Evolutionary conservation across 352 stramenopile genomes (phyloP), one percentile per base, ranked within the genome.

Genomic region (Aphanomyces cochlioides): DNA sequence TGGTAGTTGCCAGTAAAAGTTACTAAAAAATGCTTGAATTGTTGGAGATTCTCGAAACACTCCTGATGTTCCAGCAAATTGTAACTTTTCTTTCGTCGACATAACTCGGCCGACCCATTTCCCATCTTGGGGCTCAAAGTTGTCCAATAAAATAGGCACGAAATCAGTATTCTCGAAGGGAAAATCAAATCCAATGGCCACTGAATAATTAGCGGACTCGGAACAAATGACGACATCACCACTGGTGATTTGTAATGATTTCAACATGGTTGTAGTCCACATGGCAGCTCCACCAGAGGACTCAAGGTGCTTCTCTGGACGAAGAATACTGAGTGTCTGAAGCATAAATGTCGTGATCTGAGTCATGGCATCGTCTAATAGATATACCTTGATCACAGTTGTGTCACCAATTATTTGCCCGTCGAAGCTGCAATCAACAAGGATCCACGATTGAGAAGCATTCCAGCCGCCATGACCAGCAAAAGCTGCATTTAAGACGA

Each of bases 371-470:
- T 19, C 10, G 50, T 59, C 50, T 13, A 59, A 5, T 6, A 36
- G 50, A 36, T 59, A 36, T 15, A 59, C 2, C 50, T 59, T 59
- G 8, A 28, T 19, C 12, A 36, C 19, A n/a, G 50, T 59, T 12
- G 17, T 59, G 19, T 59, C 50, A 13, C 28, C 17, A 10, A 59
- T 10, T 12, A 12, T 12, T 10, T 8, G 50, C 5, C 50, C 50
- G 12, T 59, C 19, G 38, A 59, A 59, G 50, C 17, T 36, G 50
- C 50, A 59, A 34, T 59, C 5, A 34, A 59, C 17, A 34, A 59
- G 50, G 12, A 59, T 28, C 28, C 28, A 28, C 2, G 28, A 28
- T 28, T 28, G 28, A 28, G 28, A 28, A 28, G 28, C 28, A 28
- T 28, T 2, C 28, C 28, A 28, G 28, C 28, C 28, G 28, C 28